phyloP scores from a whole-genome alignment of 192 early-diverging fungal species.

The Entomortierella parvispora region DNA sequence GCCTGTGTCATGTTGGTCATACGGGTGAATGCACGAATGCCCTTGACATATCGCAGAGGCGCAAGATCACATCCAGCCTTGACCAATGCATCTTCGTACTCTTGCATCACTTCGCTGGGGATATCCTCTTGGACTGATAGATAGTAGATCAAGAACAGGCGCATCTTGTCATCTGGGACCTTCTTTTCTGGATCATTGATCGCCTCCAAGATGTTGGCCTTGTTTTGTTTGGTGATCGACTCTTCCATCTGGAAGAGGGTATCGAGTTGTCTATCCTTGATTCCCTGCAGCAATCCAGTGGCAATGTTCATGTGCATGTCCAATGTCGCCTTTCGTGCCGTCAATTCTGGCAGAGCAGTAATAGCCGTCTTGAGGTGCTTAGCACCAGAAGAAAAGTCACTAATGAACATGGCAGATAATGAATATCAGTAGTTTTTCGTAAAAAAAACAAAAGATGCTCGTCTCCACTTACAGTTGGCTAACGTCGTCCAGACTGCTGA shows the following conservation, averaged over 20 bases:
- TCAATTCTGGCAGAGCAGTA: constrained; percentile 92
- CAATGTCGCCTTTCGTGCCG: constrained; percentile 89
- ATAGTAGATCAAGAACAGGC: constrained; percentile 90
- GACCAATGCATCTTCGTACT: constrained; percentile 82
- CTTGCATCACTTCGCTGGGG: constrained; percentile 83
- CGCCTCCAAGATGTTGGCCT: constrained; percentile 80
- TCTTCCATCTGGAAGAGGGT: constrained; percentile 96
- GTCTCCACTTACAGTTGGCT: constrained; percentile 66
- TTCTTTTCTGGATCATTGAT: constrained; percentile 87
- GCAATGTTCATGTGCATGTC: constrained; percentile 99
- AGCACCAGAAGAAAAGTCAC: constrained; percentile 84
- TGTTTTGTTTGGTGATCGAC: constrained; percentile 81
- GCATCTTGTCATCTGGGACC: constrained; percentile 86
- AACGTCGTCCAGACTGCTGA: constrained; percentile 83
- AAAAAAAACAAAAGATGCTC: neutral
- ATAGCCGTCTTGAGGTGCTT: constrained; percentile 92
- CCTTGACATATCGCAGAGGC: constrained; percentile 86
- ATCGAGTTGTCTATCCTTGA: constrained; percentile 95
- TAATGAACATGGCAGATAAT: constrained; percentile 13
- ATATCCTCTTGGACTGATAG: constrained; percentile 76
- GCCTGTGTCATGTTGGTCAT: constrained; percentile 67
- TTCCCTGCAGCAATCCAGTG: constrained; percentile 84
- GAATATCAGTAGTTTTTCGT: neutral
- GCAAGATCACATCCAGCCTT: constrained; percentile 79
- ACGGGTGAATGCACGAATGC: constrained; percentile 67